Evolutionary conservation across 1,139 yeast genomes (phyloP).

Genomic region (Insectozyma bohioensis): DNA sequence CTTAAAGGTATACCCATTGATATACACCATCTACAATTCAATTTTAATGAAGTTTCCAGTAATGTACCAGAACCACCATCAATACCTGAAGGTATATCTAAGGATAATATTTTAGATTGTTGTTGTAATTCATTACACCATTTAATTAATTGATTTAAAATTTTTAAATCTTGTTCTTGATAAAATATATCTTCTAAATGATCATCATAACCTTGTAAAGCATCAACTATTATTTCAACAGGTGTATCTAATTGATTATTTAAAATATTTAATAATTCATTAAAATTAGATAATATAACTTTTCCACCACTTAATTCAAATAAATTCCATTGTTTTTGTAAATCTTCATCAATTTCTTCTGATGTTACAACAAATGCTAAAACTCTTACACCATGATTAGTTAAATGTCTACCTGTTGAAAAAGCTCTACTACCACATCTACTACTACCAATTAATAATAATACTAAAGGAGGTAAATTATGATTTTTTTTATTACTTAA

Average conservation of each 20-base stretch:
- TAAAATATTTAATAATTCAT: conserved; percentile 30
- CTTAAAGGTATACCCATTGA: conserved; percentile 76
- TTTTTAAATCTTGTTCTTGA: conserved; percentile 39
- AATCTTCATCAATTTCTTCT: conserved; percentile 29
- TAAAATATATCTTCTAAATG: conserved; percentile 54
- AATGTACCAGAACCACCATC: conserved; percentile 80
- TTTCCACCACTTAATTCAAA: conserved; percentile 53
- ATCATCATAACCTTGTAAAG: conserved; percentile 79
- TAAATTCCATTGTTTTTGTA: conserved; percentile 47
- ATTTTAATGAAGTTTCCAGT: conserved; percentile 29
- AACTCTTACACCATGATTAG: conserved; percentile 73
- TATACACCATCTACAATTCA: conserved; percentile 53
- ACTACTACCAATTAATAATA: conserved; percentile 70
- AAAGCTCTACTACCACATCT: conserved; percentile 75
- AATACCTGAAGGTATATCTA: conserved; percentile 82
- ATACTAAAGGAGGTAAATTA: conserved; percentile 76
- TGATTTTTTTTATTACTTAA: conserved; percentile 57
- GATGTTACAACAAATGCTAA: conserved; percentile 52
- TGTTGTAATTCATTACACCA: conserved; percentile 68
- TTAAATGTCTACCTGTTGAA: conserved; percentile 77
- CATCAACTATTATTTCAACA: conserved; percentile 76
- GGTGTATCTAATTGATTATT: conserved; percentile 63
- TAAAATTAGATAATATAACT: conserved; percentile 34
- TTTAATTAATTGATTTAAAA: conserved; percentile 47
- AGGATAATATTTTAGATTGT: conserved; percentile 56